phyloP scores from a whole-genome alignment of 202 grass and related monocot genomes.

The Dendrocalamus latiflorus region DNA sequence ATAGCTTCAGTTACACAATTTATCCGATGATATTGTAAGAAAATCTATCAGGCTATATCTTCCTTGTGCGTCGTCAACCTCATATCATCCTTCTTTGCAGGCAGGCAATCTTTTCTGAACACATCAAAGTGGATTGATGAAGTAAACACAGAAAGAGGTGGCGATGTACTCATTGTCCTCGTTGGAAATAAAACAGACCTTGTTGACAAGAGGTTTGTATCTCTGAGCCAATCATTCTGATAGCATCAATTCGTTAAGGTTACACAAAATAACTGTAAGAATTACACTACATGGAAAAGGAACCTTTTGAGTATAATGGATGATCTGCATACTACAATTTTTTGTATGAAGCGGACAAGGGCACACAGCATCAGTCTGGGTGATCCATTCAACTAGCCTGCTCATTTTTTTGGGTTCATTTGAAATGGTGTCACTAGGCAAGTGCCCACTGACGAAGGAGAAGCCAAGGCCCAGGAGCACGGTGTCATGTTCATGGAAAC shows the following conservation, averaged over 20 bases:
- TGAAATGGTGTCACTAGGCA: slow-evolving; percentile 37
- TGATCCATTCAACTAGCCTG: neutral
- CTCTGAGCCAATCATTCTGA: neutral
- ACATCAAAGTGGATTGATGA: slow-evolving; percentile 83
- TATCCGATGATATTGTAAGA: neutral
- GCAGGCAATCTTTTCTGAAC: slow-evolving; percentile 70
- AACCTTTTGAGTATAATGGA: neutral
- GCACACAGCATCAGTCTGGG: neutral
- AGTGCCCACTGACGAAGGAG: slow-evolving; percentile 66
- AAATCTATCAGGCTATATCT: neutral
- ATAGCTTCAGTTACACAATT: neutral
- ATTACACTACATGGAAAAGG: neutral
- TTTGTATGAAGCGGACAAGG: neutral
- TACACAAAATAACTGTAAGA: neutral
- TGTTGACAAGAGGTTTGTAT: slow-evolving; percentile 63
- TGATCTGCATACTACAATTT: neutral
- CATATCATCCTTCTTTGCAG: slow-evolving; percentile 30
- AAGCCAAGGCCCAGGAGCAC: slow-evolving; percentile 65
- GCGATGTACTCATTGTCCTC: slow-evolving; percentile 74
- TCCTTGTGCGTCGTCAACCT: neutral
- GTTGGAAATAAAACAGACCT: slow-evolving; percentile 91
- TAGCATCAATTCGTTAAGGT: neutral
- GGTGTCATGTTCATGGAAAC: slow-evolving; percentile 71
- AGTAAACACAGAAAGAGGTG: slow-evolving; percentile 59
- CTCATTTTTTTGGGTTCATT: neutral